These are phyloP conservation scores for Paradendryphiella salina DNA, from an alignment of 2,329 filamentous ascomycete genomes.

Conservation along the genomic window DNA sequence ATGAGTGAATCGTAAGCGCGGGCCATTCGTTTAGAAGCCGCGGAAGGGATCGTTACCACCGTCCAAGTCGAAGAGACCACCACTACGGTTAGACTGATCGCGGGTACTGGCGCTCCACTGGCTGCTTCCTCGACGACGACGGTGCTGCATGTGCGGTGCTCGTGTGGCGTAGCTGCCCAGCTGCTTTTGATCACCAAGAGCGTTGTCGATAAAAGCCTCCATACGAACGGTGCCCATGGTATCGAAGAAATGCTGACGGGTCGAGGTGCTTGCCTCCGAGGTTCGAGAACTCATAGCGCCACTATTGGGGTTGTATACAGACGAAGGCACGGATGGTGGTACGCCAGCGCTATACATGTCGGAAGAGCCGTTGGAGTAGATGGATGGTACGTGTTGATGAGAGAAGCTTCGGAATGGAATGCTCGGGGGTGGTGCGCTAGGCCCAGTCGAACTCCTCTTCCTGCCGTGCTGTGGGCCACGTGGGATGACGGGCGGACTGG, in stretches of 20 bases:
- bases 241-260: slow-evolving; percentile 72
- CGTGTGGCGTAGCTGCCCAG: slow-evolving; percentile 16
- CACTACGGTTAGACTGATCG: slow-evolving; percentile 32
- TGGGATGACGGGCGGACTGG: slow-evolving; percentile 72
- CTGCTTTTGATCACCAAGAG: slow-evolving; percentile 31
- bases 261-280: slow-evolving; percentile 55
- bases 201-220: slow-evolving; percentile 85
- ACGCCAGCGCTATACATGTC: slow-evolving; percentile 42
- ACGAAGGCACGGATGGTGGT: slow-evolving; percentile 44
- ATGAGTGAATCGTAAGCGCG: slow-evolving; percentile 12
- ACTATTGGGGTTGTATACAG: slow-evolving; percentile 47
- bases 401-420: slow-evolving; percentile 78
- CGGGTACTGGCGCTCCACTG: slow-evolving; percentile 45
- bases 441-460: slow-evolving; percentile 87
- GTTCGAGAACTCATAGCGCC: slow-evolving; percentile 55
- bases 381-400: slow-evolving; percentile 47
- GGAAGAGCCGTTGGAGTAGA: slow-evolving; percentile 47
- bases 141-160: slow-evolving; percentile 27
- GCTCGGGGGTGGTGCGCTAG: slow-evolving; percentile 68
- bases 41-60: slow-evolving; percentile 42
- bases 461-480: slow-evolving; percentile 73
- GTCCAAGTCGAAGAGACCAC: slow-evolving; percentile 41
- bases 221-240: slow-evolving; percentile 88
- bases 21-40: slow-evolving; percentile 34
- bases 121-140: slow-evolving; percentile 40